Evolutionary conservation across 768 basidiomycete species (phyloP), one percentile per base, ranked within the genome.

Genomic region (Psilocybe cubensis): DNA sequence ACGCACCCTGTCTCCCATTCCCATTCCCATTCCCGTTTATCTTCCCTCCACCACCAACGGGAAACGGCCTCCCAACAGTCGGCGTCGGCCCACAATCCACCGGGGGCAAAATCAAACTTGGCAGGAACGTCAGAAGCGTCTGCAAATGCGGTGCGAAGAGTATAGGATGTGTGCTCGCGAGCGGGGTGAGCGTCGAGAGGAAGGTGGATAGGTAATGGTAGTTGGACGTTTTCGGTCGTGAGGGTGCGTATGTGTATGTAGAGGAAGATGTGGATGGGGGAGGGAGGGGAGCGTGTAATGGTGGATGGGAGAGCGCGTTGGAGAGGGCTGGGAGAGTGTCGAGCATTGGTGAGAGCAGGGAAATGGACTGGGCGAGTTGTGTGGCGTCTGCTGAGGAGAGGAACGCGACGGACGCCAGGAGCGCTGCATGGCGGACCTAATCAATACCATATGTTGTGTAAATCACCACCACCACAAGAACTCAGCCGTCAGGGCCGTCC

Each of bases 121-220:
- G 87, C 27, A 93, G 76, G 69, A 93, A 93, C 0, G 82, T 75
- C 18, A 94, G 76, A 21, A 95, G 74, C 0, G 83, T 82, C 7
- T 76, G 74, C 7, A 94, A 76, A 66, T 94, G 92, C 0, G 88
- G 84, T 20, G 80, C 77, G 64, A 95, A 95, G n/a, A 94, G 76
- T 1, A 76, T 73, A 0, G 92, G 87, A 57, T 89, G 81, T 1
- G 86, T 79, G 4, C 82, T 73, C 24, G 88, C 84, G 11, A 94
- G 81, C 0, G 91, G 88, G 0, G 88, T 91, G 18, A 94, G 75
- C 3, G 85, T 81, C 14, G 80, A 74, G 44, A 93, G 77, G 70
- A 92, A 92, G 1, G 78, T 75, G 5, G 89, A 84, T 1, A 90
- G 79, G 54, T 87, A 75, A 29, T 74, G 71, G 43, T 74, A 74